These are phyloP conservation scores for Salix dunnii DNA, from an alignment of 345 rosid species.

Conservation along the genomic window DNA sequence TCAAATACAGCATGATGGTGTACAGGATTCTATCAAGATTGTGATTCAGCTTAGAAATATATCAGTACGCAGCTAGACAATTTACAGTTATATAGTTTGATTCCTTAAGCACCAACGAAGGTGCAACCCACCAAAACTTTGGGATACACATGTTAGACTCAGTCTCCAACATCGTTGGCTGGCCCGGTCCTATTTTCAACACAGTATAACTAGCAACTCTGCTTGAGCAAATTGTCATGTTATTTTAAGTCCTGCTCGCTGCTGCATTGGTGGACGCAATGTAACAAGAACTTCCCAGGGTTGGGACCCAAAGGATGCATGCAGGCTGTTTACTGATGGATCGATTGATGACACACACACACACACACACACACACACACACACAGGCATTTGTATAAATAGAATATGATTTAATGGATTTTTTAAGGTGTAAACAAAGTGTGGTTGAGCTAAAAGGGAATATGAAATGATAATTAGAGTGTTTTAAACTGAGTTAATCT, in stretches of 20 bases:
- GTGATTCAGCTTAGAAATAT: slow-evolving; percentile 3
- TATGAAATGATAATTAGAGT: background rate
- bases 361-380: background rate
- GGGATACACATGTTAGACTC: background rate
- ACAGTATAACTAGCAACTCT: background rate
- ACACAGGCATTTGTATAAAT: background rate
- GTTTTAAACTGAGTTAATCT: background rate
- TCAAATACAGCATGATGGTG: slow-evolving; percentile 16
- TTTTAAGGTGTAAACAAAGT: background rate
- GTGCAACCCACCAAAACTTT: slow-evolving; percentile 3
- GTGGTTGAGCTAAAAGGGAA: background rate
- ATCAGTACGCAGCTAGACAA: background rate
- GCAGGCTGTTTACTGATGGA: background rate
- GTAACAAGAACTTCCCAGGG: background rate
- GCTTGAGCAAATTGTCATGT: background rate
- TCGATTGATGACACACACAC: background rate
- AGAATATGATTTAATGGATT: background rate
- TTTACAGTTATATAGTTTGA: background rate
- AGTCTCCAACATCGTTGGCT: background rate
- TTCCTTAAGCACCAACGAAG: slow-evolving; percentile 4
- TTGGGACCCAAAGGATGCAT: background rate
- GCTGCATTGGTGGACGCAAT: background rate
- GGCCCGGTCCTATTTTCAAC: background rate
- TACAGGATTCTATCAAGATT: slow-evolving; percentile 13
- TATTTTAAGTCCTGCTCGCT: background rate